phyloP scores from a whole-genome alignment of 2,329 filamentous ascomycete species.

The Huntiella moniliformis region DNA sequence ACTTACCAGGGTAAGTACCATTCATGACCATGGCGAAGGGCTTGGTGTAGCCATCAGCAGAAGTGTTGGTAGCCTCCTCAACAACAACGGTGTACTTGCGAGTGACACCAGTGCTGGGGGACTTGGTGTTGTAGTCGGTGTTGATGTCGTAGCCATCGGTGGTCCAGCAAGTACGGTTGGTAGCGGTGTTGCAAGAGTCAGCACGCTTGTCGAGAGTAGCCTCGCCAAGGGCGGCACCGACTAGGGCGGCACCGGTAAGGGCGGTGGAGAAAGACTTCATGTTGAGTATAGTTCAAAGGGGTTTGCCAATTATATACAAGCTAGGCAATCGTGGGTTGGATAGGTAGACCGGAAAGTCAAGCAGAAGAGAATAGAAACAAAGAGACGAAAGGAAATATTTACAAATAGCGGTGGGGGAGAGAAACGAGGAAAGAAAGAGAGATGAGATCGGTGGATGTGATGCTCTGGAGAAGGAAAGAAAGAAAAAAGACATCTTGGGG shows the following conservation, averaged over 20 bases:
- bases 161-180: conserved; percentile 15
- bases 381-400: neutral
- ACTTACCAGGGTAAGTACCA: conserved; percentile 13
- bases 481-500: conserved; percentile 2
- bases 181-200: conserved; percentile 14
- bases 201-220: conserved; percentile 12
- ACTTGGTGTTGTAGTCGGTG: conserved; percentile 16
- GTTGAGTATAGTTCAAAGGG: conserved; percentile 4
- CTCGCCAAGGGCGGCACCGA: conserved; percentile 3
- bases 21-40: conserved; percentile 15
- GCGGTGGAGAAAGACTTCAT: conserved; percentile 10
- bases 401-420: neutral
- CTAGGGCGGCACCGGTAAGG: conserved; percentile 6
- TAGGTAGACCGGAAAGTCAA: neutral
- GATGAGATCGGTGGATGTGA: conserved; percentile 8
- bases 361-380: neutral
- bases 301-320: neutral
- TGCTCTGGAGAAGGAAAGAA: conserved; percentile 6
- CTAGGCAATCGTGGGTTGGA: neutral
- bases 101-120: conserved; percentile 17
- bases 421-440: neutral
- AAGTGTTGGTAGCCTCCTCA: conserved; percentile 11
- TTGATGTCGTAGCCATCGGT: conserved; percentile 18
- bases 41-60: conserved; percentile 14
- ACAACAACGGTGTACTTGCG: conserved; percentile 13